Evolutionary conservation across 1,284 basidiomycete genomes (phyloP).

Genomic region (Volvariella surrecta): DNA sequence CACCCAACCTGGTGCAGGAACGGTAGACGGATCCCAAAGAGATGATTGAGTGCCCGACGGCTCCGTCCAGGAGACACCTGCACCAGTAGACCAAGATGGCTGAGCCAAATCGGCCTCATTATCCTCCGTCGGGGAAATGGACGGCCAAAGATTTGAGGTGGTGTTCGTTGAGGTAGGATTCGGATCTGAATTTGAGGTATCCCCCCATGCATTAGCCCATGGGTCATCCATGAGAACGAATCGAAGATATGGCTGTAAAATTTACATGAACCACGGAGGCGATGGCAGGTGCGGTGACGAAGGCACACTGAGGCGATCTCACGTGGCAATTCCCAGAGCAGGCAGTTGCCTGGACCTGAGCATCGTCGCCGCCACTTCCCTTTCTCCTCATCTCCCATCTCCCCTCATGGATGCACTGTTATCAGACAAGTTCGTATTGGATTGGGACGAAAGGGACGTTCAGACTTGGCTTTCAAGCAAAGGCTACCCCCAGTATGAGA

Average conservation of each 20-base stretch:
- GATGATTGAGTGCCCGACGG: conserved; percentile 27
- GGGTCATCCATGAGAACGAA: conserved; percentile 53
- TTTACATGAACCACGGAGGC: neutral
- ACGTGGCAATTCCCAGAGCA: neutral
- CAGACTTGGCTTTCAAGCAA: conserved; percentile 66
- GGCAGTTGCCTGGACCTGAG: neutral
- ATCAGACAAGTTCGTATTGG: conserved; percentile 44
- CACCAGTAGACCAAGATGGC: conserved; percentile 43
- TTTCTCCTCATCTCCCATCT: conserved; percentile 3
- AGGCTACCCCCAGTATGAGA: conserved; percentile 77
- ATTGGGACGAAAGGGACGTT: conserved; percentile 82
- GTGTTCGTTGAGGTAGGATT: conserved; percentile 9
- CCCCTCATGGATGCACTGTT: conserved; percentile 19
- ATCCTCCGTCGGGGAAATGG: conserved; percentile 17
- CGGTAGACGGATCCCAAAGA: conserved; percentile 21
- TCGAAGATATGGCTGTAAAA: neutral
- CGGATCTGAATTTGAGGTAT: conserved; percentile 25
- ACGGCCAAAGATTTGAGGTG: conserved; percentile 19
- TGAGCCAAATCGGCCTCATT: conserved; percentile 41
- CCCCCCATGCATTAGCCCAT: conserved; percentile 60
- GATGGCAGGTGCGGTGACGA: neutral
- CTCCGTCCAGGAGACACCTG: conserved; percentile 38
- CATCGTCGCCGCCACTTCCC: neutral
- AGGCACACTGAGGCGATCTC: neutral
- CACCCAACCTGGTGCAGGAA: conserved; percentile 13